Conservation (phyloP, 495 filamentous ascomycete species). For the Thermochaetoides thermophila region DNA sequence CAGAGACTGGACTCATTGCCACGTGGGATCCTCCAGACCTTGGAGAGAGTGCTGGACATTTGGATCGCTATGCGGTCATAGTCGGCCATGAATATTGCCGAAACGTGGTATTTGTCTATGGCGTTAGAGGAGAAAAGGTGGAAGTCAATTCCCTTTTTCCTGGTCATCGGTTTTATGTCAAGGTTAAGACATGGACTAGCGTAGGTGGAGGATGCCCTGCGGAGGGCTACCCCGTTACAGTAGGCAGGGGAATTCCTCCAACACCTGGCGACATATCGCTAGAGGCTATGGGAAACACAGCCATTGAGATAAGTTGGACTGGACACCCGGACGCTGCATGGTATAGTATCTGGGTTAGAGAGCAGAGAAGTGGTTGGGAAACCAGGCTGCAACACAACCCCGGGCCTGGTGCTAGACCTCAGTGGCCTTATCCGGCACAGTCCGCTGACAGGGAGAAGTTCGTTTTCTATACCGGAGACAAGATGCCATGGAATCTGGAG, state of each 20-base stretch:
- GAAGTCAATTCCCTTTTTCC: constrained; percentile 3
- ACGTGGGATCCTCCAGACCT: constrained; percentile 4
- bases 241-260: constrained; percentile 4
- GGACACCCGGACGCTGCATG: constrained; percentile 1
- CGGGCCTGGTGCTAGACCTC: no score
- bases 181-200: constrained; percentile 10
- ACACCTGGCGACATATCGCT: no score
- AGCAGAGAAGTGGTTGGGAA: not conserved
- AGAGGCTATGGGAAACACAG: no score
- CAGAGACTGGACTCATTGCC: constrained; percentile 2
- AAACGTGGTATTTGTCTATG: no score
- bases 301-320: constrained; percentile 5
- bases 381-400: not conserved
- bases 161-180: constrained; percentile 8
- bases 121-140: not conserved
- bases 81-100: no score
- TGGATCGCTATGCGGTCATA: constrained; percentile 11
- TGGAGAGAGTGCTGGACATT: not conserved
- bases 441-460: no score
- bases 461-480: no score
- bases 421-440: no score
- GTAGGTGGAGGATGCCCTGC: constrained; percentile 4
- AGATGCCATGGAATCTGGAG: constrained; percentile 6
- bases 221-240: constrained; percentile 4
- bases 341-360: constrained; percentile 2